Conservation (phyloP, 345 rosid species). For the Jatropha curcas region DNA sequence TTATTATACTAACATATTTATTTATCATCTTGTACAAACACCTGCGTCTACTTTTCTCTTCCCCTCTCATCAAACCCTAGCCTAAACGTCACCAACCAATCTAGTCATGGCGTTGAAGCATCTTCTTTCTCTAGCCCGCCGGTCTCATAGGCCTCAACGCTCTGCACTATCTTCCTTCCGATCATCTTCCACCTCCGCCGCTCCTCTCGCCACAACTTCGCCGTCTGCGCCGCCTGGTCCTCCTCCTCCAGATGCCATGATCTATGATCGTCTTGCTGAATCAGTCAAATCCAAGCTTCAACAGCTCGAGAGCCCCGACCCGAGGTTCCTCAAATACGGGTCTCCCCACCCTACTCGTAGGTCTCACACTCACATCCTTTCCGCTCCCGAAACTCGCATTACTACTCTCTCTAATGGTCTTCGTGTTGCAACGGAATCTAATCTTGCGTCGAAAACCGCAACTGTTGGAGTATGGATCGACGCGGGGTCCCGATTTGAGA, state of each 20-base stretch:
- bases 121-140: slow-evolving; percentile 56
- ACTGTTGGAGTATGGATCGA: slow-evolving; percentile 99
- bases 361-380: slow-evolving; percentile 75
- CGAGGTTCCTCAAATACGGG: slow-evolving; percentile 87
- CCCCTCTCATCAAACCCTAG: background rate
- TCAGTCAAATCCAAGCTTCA: slow-evolving; percentile 58
- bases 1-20: no score
- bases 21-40: background rate
- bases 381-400: slow-evolving; percentile 83
- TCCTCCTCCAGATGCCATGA: slow-evolving; percentile 63
- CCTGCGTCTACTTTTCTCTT: background rate
- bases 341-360: slow-evolving; percentile 70
- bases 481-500: slow-evolving; percentile 92
- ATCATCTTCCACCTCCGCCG: slow-evolving; percentile 48
- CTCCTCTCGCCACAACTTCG: slow-evolving; percentile 23
- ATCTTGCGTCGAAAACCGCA: slow-evolving; percentile 67
- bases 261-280: slow-evolving; percentile 76
- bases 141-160: slow-evolving; percentile 43
- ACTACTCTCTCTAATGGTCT: slow-evolving; percentile 91
- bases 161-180: slow-evolving; percentile 31
- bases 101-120: slow-evolving; percentile 27
- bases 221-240: slow-evolving; percentile 40
- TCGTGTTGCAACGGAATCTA: slow-evolving; percentile 90
- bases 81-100: background rate
- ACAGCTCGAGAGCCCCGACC: slow-evolving; percentile 76